phyloP scores from a whole-genome alignment of 495 filamentous ascomycete genomes.

The Podospora bellae-mahoneyi region DNA sequence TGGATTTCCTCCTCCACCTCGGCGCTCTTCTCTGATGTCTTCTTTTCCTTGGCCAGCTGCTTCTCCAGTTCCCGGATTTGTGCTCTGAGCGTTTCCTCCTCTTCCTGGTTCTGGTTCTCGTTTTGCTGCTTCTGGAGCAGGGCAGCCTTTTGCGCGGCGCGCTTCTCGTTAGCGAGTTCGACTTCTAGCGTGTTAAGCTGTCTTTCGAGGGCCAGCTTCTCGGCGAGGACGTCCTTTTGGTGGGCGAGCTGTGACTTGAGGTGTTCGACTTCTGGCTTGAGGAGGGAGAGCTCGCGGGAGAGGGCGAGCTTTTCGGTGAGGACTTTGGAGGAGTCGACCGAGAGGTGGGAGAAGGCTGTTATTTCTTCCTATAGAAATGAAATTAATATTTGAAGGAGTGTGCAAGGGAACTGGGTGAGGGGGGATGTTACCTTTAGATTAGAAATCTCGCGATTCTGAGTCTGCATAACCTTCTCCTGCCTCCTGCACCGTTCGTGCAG shows the following conservation, averaged over 20 bases:
- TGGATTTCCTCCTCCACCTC: slow-evolving; percentile 40
- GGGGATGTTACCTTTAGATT: slow-evolving; percentile 59
- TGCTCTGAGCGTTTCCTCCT: slow-evolving; percentile 46
- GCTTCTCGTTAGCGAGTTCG: slow-evolving; percentile 75
- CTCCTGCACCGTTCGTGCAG: slow-evolving; percentile 53
- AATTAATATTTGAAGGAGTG: not conserved
- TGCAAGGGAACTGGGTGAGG: not conserved
- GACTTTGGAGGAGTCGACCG: slow-evolving; percentile 64
- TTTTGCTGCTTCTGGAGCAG: slow-evolving; percentile 40
- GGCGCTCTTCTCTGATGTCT: slow-evolving; percentile 29
- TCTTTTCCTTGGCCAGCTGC: slow-evolving; percentile 52
- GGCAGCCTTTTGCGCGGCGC: slow-evolving; percentile 57
- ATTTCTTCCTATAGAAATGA: slow-evolving; percentile 59
- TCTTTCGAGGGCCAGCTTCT: slow-evolving; percentile 72
- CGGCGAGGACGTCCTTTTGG: slow-evolving; percentile 62
- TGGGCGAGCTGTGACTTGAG: slow-evolving; percentile 65
- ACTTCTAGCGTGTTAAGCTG: slow-evolving; percentile 71
- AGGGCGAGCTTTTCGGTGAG: slow-evolving; percentile 74
- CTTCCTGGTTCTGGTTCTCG: slow-evolving; percentile 34
- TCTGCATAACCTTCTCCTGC: slow-evolving; percentile 54
- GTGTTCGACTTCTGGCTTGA: slow-evolving; percentile 77
- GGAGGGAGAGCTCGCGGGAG: slow-evolving; percentile 61
- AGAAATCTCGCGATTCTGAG: slow-evolving; percentile 60
- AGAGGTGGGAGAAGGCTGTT: slow-evolving; percentile 55
- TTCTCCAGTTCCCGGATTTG: slow-evolving; percentile 49